phyloP scores from a whole-genome alignment of 768 basidiomycete species.

The Lentinus tigrinus region DNA sequence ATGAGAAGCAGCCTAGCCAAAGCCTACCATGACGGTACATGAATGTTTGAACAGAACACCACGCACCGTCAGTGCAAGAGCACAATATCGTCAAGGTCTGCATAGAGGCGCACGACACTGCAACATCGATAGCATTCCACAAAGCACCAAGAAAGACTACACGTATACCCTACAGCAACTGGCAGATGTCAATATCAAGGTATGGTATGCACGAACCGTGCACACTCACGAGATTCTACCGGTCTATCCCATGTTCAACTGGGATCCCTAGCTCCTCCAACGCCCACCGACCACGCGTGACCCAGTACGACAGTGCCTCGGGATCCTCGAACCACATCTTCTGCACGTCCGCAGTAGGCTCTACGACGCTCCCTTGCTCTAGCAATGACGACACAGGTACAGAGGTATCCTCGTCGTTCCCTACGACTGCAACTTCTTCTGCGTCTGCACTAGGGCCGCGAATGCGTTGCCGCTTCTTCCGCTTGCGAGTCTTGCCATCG shows the following conservation, averaged over 20 bases:
- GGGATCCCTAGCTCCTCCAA: conserved; percentile 48
- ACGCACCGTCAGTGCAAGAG: too few species aligned
- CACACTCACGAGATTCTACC: conserved; percentile 6
- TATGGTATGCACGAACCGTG: too few species aligned
- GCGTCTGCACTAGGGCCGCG: background rate
- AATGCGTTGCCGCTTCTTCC: conserved; percentile 14
- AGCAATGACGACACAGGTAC: background rate
- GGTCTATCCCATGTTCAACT: conserved; percentile 40
- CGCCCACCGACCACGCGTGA: conserved; percentile 46
- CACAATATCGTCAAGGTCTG: too few species aligned
- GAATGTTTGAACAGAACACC: too few species aligned
- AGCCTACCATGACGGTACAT: too few species aligned
- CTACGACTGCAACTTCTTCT: background rate
- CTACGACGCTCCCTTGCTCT: background rate
- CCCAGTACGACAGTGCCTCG: conserved; percentile 48
- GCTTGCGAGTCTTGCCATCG: background rate
- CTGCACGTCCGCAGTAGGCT: background rate
- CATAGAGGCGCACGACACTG: too few species aligned
- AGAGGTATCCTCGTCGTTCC: conserved; percentile 13
- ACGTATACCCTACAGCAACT: background rate
- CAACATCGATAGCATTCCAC: too few species aligned
- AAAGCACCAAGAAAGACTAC: too few species aligned
- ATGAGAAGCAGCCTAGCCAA: too few species aligned
- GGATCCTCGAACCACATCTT: conserved; percentile 55
- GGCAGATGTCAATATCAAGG: background rate